Evolutionary conservation across 2,329 filamentous ascomycete species (phyloP).

Genomic region (Pyrenophora tritici-repentis): DNA sequence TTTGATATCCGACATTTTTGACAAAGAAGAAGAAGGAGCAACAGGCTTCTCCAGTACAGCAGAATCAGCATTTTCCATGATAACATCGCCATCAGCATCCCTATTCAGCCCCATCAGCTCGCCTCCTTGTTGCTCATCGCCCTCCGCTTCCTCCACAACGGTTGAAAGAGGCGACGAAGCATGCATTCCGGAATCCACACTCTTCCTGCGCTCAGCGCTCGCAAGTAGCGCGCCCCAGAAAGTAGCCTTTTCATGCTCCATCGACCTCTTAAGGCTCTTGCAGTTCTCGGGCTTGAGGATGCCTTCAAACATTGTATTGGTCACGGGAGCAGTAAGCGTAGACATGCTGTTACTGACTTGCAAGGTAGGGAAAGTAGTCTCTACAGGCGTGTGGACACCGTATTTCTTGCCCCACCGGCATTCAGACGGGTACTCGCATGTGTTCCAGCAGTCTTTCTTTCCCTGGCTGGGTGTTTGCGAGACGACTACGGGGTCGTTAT

Average conservation of each 20-base stretch:
- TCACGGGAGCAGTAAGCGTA: constrained; percentile 3
- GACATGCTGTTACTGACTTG: neutral
- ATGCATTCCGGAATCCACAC: neutral
- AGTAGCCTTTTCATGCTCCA: constrained; percentile 19
- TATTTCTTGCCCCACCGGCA: constrained; percentile 48
- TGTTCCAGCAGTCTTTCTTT: constrained; percentile 50
- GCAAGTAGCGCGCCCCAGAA: constrained; percentile 36
- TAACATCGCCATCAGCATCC: constrained; percentile 11
- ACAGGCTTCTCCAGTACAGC: neutral
- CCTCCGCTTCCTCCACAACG: constrained; percentile 7
- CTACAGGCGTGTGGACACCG: constrained; percentile 34
- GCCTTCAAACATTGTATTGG: constrained; percentile 14
- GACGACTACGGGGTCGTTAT: neutral
- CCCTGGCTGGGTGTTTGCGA: neutral
- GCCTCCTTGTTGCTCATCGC: neutral
- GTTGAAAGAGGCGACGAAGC: constrained; percentile 25
- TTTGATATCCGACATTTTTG: neutral
- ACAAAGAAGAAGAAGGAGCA: neutral
- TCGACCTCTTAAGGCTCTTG: neutral
- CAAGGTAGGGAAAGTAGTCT: constrained; percentile 1
- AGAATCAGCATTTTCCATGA: neutral
- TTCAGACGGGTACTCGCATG: constrained; percentile 54
- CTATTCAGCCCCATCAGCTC: accelerated
- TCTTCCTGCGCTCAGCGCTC: constrained; percentile 34
- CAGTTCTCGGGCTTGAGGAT: constrained; percentile 21